phyloP scores from a whole-genome alignment of 306 rosid species.

The Cucurbita moschata region DNA sequence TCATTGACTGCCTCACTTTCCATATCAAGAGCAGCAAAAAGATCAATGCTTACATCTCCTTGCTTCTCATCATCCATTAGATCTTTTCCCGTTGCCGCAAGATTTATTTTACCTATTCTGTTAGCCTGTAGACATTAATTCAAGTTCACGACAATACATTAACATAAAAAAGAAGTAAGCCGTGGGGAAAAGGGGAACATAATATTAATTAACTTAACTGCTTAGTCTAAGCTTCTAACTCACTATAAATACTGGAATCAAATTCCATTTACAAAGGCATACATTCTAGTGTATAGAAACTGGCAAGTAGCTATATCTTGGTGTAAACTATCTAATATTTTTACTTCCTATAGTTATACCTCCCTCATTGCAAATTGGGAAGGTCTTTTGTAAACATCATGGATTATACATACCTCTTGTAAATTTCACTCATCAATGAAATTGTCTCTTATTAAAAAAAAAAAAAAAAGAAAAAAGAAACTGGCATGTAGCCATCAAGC shows the following conservation, averaged over 20 bases:
- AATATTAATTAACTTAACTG: neutral
- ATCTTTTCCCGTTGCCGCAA: constrained; percentile 95
- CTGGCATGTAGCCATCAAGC: neutral
- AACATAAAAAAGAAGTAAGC: neutral
- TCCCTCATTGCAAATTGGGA: too few species aligned
- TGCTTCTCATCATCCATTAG: constrained; percentile 95
- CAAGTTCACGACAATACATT: neutral
- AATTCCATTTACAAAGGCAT: neutral
- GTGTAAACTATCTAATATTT: too few species aligned
- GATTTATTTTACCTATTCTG: constrained; percentile 90
- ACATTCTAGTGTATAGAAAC: neutral
- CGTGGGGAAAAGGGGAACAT: neutral
- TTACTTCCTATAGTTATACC: too few species aligned
- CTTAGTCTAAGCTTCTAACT: neutral
- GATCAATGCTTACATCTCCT: constrained; percentile 82
- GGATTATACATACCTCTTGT: too few species aligned
- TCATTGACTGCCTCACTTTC: constrained; percentile 69
- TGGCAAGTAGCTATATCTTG: neutral
- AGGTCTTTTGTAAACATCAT: too few species aligned
- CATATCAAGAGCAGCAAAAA: constrained; percentile 64
- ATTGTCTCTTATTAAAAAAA: too few species aligned
- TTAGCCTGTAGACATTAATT: constrained; percentile 47
- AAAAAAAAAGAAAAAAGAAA: neutral
- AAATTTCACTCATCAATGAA: too few species aligned
- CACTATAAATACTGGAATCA: neutral